phyloP scores from a whole-genome alignment of 257 asterid genomes.

The Rhazya stricta region DNA sequence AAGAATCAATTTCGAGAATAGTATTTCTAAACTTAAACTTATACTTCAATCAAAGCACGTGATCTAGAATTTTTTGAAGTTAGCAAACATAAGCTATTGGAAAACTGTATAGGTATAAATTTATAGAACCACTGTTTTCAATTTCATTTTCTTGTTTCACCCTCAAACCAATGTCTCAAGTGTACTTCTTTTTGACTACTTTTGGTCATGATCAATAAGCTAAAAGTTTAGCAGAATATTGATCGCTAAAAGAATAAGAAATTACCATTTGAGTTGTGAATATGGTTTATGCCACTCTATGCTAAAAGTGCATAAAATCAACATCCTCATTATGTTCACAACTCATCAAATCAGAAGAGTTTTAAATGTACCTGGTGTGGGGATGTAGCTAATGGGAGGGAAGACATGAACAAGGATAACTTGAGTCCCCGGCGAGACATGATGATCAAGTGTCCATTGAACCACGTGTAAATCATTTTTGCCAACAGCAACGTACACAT shows the following conservation, averaged over 20 bases:
- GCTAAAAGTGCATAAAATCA: not conserved
- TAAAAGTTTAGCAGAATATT: not conserved
- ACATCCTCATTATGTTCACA: not conserved
- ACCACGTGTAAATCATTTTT: constrained; percentile 61
- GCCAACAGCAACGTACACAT: constrained; percentile 70
- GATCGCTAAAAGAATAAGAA: not conserved
- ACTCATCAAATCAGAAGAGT: constrained; percentile 9
- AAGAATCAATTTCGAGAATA: not conserved
- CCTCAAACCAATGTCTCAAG: not conserved
- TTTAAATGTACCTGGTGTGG: constrained; percentile 52
- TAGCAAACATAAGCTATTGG: not conserved
- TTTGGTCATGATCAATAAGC: not conserved
- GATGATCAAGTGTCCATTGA: constrained; percentile 68
- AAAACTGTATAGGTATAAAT: not conserved
- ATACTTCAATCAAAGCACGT: not conserved
- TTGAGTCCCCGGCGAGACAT: constrained; percentile 43
- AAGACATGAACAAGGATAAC: constrained; percentile 59
- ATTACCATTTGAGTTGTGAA: not conserved
- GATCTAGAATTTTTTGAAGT: not conserved
- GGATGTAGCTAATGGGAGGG: constrained; percentile 50
- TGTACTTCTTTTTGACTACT: not conserved
- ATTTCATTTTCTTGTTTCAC: not conserved
- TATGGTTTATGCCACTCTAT: not conserved
- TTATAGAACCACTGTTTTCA: not conserved
- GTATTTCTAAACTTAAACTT: not conserved